Conservation (phyloP, 1,284 basidiomycete genomes). For the Sutorius eximius region DNA sequence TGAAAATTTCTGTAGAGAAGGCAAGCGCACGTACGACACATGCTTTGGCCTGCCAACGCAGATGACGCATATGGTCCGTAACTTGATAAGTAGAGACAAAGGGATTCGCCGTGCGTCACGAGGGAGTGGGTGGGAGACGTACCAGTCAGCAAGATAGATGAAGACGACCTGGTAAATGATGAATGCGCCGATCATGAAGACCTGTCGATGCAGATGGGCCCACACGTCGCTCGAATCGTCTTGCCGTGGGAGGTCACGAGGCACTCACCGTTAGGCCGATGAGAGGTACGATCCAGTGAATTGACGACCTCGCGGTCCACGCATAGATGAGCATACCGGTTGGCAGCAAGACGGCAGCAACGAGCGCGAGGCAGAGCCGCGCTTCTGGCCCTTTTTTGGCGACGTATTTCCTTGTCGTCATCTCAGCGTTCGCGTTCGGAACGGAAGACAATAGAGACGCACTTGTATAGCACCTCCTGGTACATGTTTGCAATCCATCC, state of each 20-base stretch:
- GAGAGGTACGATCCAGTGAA: slow-evolving; percentile 45
- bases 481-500: slow-evolving; percentile 34
- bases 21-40: slow-evolving; percentile 50
- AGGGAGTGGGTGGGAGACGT: slow-evolving; percentile 18
- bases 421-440: slow-evolving; percentile 14
- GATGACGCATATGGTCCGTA: slow-evolving; percentile 77
- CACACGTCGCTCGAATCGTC: neutral
- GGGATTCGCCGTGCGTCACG: neutral
- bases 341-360: slow-evolving; percentile 53
- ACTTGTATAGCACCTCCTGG: slow-evolving; percentile 53
- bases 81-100: slow-evolving; percentile 33
- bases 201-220: slow-evolving; percentile 27
- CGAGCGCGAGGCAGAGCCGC: slow-evolving; percentile 56
- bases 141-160: slow-evolving; percentile 75
- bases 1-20: neutral
- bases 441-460: slow-evolving; percentile 1
- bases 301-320: slow-evolving; percentile 36
- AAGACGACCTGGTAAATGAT: slow-evolving; percentile 68
- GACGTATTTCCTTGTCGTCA: slow-evolving; percentile 29
- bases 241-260: neutral
- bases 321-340: slow-evolving; percentile 54
- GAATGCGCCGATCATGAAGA: slow-evolving; percentile 58
- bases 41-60: slow-evolving; percentile 74
- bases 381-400: slow-evolving; percentile 59
- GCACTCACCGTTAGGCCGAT: slow-evolving; percentile 45